These are phyloP conservation scores for Suhomyces bolitotheri DNA, from an alignment of 1,139 yeast genomes.

Conservation along the genomic window DNA sequence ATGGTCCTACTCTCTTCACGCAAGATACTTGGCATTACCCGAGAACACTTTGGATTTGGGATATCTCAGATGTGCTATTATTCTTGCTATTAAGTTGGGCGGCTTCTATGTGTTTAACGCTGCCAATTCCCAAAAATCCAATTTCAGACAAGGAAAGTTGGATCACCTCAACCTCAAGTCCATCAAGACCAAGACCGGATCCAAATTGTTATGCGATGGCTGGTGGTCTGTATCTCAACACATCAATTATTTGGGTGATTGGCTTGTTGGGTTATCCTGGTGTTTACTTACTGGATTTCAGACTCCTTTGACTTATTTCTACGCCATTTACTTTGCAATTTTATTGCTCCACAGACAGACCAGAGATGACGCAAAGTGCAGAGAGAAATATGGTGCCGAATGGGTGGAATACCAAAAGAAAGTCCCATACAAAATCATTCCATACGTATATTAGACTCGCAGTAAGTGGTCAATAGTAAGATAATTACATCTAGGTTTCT, in stretches of 20 bases:
- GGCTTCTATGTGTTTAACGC: slow-evolving; percentile 86
- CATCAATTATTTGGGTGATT: slow-evolving; percentile 92
- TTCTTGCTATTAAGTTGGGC: slow-evolving; percentile 44
- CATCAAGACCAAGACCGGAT: slow-evolving; percentile 73
- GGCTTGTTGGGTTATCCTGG: slow-evolving; percentile 92
- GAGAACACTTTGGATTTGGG: slow-evolving; percentile 62
- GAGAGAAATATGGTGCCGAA: slow-evolving; percentile 76
- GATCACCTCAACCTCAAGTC: slow-evolving; percentile 60
- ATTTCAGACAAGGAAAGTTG: slow-evolving; percentile 77
- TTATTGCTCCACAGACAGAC: slow-evolving; percentile 83
- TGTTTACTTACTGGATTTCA: slow-evolving; percentile 85
- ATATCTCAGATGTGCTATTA: slow-evolving; percentile 28
- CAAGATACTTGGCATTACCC: slow-evolving; percentile 69
- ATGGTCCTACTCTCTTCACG: slow-evolving; percentile 83
- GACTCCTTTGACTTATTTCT: slow-evolving; percentile 85
- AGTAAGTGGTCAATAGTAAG: too few species aligned
- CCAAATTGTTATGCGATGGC: slow-evolving; percentile 80
- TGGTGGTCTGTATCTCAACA: slow-evolving; percentile 98
- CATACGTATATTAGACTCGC: slow-evolving; percentile 66
- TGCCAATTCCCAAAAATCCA: slow-evolving; percentile 81
- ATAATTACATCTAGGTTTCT: too few species aligned
- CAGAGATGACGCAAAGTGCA: slow-evolving; percentile 91
- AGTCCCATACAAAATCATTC: slow-evolving; percentile 90
- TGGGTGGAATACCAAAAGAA: slow-evolving; percentile 79
- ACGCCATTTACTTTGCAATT: slow-evolving; percentile 77